Evolutionary conservation across 1,284 basidiomycete species (phyloP), one percentile per base, ranked within the genome.

Genomic region (Pseudozyma sp.): DNA sequence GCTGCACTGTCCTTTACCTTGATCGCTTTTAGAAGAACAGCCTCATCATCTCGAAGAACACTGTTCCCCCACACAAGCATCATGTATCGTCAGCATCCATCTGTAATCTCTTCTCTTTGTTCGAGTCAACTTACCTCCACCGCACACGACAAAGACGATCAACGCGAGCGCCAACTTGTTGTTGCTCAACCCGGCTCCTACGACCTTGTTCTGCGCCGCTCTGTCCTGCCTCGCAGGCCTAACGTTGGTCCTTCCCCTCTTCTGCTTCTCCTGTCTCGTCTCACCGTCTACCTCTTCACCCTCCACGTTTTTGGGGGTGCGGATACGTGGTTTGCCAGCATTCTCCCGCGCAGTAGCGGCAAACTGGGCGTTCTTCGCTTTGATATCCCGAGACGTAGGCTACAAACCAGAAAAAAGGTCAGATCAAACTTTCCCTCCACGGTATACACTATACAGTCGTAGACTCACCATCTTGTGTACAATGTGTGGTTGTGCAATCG

Each of bases 21-120:
- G n/a, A n/a, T n/a, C n/a, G n/a, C n/a, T n/a, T n/a, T n/a, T n/a
- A 77, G 42, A 77, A 52, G 54, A 77, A 75, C 24, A 75, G 37
- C 10, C 75, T 31, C 33, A 73, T 59, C 8, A 75, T 42, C 29
- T 77, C 75, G 40, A 77, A 77, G 57, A 77, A 66, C 10, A 77
- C 75, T 77, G 57, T 34, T 19, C 9, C 6, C n/a, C 45, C n/a
- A 40, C n/a, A 35, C 17, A 16, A 50, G 16, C 6, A 42, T 35
- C 0, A 9, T 10, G 16, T 9, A 29, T 48, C 48, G 46, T 34
- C 16, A 31, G 11, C 14, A 30, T n/a, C 29, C n/a, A 6, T 42
- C 42, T n/a, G n/a, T n/a, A n/a, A n/a, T 24, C 16, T 44, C 29
- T 14, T 8, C 39, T 34, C 43, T 42, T n/a, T 34, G 17, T 40